Base-by-base conservation (phyloP, 768 basidiomycete genomes). In the Kwoniella mangroviensis region DNA sequence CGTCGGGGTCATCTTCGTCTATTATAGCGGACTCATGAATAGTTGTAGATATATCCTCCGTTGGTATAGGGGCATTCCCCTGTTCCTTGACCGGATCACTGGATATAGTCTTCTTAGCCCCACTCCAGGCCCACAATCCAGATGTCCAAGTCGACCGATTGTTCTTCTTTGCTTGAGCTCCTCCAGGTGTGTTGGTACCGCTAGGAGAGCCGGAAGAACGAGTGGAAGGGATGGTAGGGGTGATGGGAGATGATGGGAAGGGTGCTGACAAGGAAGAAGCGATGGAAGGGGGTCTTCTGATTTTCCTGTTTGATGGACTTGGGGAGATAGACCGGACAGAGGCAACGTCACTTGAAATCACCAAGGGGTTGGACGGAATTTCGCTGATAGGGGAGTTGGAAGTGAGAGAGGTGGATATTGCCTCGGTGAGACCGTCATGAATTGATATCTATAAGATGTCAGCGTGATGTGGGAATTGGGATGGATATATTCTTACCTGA, bases 321-420 rank as follows among this genome's bases (percentile, higher is more conserved):
- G 72, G 72, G 1, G 74, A 75, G 12, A 65, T 26, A 3, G 68
- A 63, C 13, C 67, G 63, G 19, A 57, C 19, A 26, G 56, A 59
- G 6, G 65, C 2, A 3, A 12, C 34, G 10, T 60, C 55, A 62
- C n/a, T 40, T 2, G n/a, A n/a, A 26, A 52, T 17, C 0, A 45
- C 4, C 52, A 64, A 40, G n/a, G 54, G 45, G 22, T 55, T 67
- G 21, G 51, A 24, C 22, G 65, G 19, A 21, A 67, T 49, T 41
- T 73, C 57, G 22, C 40, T 63, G 21, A 67, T 34, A 9, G 71
- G 68, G 4, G 68, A 67, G 55, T 24, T 57, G 12, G 71, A 34
- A 17, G 73, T 75, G n/a, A 82, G 67, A 0, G 76, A 75, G 21
- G 81, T 80, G 22, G 79, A 80, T n/a, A 82, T 68, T 9, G 81